Conservation (phyloP, 2,329 filamentous ascomycete genomes). For the Penicillium sp. region DNA sequence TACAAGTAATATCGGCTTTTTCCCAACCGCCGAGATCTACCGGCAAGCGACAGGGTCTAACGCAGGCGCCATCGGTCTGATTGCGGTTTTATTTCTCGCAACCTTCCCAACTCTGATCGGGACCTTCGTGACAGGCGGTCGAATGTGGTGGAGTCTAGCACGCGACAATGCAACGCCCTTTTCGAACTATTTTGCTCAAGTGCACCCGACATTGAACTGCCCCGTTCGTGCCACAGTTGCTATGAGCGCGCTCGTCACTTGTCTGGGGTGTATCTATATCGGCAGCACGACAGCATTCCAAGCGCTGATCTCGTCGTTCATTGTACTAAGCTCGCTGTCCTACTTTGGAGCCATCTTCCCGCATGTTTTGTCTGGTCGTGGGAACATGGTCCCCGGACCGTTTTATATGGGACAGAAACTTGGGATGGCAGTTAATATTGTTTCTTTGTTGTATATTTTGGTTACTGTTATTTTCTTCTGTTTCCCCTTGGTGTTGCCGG, state of each 20-base stretch:
- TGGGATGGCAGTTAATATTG: conserved; percentile 54
- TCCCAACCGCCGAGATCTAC: conserved; percentile 68
- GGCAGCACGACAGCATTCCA: conserved; percentile 67
- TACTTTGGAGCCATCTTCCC: conserved; percentile 65
- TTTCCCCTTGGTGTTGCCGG: conserved; percentile 54
- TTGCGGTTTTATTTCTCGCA: conserved; percentile 56
- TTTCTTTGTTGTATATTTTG: conserved; percentile 59
- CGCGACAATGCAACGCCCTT: conserved; percentile 60
- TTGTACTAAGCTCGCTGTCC: conserved; percentile 56
- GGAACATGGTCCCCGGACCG: conserved; percentile 54
- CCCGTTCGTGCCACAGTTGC: conserved; percentile 59
- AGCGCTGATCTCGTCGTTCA: conserved; percentile 63
- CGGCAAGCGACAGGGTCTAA: conserved; percentile 56
- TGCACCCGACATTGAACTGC: conserved; percentile 50
- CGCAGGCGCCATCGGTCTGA: conserved; percentile 53
- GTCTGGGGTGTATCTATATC: conserved; percentile 65
- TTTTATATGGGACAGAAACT: conserved; percentile 55
- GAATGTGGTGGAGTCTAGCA: conserved; percentile 62
- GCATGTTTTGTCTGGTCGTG: conserved; percentile 50
- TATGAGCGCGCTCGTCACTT: conserved; percentile 52
- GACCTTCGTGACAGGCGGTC: conserved; percentile 56
- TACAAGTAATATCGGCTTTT: conserved; percentile 45
- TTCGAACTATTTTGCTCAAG: conserved; percentile 46
- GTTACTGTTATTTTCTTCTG: conserved; percentile 65
- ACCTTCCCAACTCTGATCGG: conserved; percentile 55